A percentile compares a stretch with the other conserved stretches of the same genome.
Conservation (phyloP, 305 asterid species). For the Fraxinus dipetala region DNA sequence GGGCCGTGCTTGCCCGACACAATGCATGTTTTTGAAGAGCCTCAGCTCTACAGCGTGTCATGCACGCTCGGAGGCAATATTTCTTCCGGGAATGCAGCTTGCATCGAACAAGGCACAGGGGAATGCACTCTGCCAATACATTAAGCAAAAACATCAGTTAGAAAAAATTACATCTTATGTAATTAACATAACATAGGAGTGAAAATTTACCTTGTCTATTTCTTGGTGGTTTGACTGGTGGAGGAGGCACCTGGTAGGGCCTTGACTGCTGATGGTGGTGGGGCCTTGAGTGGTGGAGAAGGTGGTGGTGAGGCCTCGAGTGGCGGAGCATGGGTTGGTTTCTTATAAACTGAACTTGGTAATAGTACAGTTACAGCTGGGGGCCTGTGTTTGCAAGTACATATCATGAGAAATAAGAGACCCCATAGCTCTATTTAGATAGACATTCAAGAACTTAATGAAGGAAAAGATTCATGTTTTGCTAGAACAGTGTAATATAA, state of each 20-base stretch:
- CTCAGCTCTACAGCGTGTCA: constrained; percentile 8
- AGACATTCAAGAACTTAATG: not conserved
- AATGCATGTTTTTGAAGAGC: no score
- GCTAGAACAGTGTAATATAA: not conserved
- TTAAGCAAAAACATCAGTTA: not conserved
- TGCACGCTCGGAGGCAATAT: constrained; percentile 18
- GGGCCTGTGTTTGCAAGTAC: not conserved
- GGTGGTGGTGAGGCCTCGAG: constrained; percentile 7
- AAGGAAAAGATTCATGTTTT: not conserved
- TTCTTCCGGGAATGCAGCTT: constrained; percentile 16
- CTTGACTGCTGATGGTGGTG: not conserved
- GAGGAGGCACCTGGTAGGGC: not conserved
- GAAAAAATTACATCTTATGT: not conserved
- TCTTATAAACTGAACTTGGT: not conserved
- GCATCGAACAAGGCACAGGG: constrained; percentile 20
- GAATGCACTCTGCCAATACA: constrained; percentile 7
- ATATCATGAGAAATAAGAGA: not conserved
- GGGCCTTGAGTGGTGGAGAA: not conserved
- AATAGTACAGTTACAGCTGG: not conserved
- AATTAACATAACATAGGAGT: not conserved
- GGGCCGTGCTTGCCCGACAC: no score
- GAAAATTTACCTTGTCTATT: not conserved
- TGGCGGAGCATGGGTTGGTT: not conserved
- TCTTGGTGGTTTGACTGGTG: not conserved
- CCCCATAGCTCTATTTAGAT: not conserved